Conservation (phyloP, 2,329 filamentous ascomycete species). For the Aspergillus versicolor region DNA sequence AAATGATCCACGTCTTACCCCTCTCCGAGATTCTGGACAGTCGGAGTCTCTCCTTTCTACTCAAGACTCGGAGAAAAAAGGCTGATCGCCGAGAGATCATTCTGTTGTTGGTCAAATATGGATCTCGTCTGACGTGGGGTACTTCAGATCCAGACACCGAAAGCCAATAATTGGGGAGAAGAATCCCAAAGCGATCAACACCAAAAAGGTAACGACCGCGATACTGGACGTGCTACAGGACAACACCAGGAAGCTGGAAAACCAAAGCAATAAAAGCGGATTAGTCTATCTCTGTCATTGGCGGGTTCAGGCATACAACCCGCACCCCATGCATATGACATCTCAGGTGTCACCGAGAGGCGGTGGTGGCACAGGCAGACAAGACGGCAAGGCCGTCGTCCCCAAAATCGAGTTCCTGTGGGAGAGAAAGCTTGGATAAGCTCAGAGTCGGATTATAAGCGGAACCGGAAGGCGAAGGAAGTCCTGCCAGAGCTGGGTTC, state of each 20-base stretch:
- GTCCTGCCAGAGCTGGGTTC: background rate
- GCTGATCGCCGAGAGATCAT: background rate
- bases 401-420: background rate
- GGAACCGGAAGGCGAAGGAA: background rate
- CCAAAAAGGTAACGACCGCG: constrained; percentile 9
- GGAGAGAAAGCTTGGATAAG: background rate
- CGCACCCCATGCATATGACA: constrained; percentile 34
- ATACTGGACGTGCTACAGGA: background rate
- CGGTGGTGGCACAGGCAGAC: background rate
- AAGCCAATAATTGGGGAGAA: background rate
- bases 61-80: background rate
- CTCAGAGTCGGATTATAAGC: background rate
- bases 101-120: background rate
- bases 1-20: background rate
- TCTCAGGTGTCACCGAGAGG: constrained; percentile 19
- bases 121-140: constrained; percentile 1
- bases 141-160: background rate
- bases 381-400: background rate
- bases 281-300: constrained; percentile 16
- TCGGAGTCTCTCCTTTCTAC: background rate
- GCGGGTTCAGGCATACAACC: constrained; percentile 12
- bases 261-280: constrained; percentile 11
- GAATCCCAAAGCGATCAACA: background rate
- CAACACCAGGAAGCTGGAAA: background rate
- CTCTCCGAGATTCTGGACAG: background rate